Conservation (phyloP, 169 alveolate species). For the Besnoitia besnoiti region DNA sequence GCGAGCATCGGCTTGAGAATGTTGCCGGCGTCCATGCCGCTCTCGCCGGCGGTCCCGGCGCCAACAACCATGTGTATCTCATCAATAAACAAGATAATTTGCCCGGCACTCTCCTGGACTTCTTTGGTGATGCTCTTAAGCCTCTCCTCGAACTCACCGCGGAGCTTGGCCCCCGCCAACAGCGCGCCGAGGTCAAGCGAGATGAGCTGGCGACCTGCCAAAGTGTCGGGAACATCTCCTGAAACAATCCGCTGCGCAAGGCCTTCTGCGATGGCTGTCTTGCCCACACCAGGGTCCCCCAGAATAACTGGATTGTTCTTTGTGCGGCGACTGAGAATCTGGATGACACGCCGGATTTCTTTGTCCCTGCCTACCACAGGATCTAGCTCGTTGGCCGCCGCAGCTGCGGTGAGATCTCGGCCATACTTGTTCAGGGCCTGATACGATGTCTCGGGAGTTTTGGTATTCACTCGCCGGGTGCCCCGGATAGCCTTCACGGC, state of each 20-base stretch:
- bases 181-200: conserved; percentile 71
- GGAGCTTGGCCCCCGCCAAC: conserved; percentile 87
- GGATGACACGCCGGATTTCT: conserved; percentile 86
- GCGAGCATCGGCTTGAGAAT: conserved; percentile 88
- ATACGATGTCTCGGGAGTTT: conserved; percentile 75
- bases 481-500: conserved; percentile 82
- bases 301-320: conserved; percentile 87
- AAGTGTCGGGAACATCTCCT: conserved; percentile 69
- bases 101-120: conserved; percentile 72
- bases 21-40: conserved; percentile 91
- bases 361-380: conserved; percentile 87
- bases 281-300: conserved; percentile 91
- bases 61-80: conserved; percentile 88
- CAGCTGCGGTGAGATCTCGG: conserved; percentile 82
- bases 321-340: conserved; percentile 83
- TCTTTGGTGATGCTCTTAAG: conserved; percentile 78
- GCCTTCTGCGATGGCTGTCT: conserved; percentile 88
- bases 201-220: conserved; percentile 67
- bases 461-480: conserved; percentile 80
- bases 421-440: conserved; percentile 74
- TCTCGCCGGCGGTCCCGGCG: conserved; percentile 79
- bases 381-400: conserved; percentile 85
- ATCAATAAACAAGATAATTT: conserved; percentile 78
- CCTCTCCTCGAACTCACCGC: conserved; percentile 90
- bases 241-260: conserved; percentile 72